Percentiles rank a stretch among this genome's conserved stretches.
phyloP scores from a whole-genome alignment of 768 basidiomycete genomes.

The Pseudohyphozyma bogoriensis region DNA sequence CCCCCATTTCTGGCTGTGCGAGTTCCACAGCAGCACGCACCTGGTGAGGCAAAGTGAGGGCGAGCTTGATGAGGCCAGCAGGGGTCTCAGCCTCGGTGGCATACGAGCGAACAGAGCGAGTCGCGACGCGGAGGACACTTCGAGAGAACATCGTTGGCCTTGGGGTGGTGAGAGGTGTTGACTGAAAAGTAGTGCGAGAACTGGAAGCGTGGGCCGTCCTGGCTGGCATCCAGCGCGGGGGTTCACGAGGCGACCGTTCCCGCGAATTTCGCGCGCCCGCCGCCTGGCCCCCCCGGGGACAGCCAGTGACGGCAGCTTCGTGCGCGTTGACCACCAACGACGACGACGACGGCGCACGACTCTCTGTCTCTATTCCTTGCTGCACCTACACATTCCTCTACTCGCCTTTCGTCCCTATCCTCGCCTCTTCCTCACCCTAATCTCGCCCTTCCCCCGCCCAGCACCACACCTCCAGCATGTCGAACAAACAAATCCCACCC shows the following conservation, averaged over 20 bases:
- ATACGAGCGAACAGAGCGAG: not conserved
- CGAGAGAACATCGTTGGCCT: conserved; percentile 4
- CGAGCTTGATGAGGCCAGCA: conserved; percentile 75
- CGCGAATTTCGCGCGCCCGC: too few species aligned
- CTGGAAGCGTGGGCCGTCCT: too few species aligned
- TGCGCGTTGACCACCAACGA: too few species aligned
- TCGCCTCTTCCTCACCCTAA: not conserved
- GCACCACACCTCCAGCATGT: not conserved
- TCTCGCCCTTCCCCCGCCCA: not conserved
- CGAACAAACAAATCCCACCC: conserved; percentile 11
- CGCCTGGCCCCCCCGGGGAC: too few species aligned
- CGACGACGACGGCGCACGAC: too few species aligned
- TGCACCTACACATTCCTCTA: not conserved
- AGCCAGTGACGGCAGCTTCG: too few species aligned
- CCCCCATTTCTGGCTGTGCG: not conserved
- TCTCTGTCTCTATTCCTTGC: not conserved
- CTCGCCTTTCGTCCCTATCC: not conserved
- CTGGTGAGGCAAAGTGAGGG: conserved; percentile 89
- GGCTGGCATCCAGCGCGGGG: too few species aligned
- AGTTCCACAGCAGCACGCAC: conserved; percentile 41
- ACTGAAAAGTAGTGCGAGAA: too few species aligned
- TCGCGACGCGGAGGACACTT: conserved; percentile 4
- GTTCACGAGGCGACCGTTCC: too few species aligned
- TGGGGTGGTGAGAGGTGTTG: not conserved
- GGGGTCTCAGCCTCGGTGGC: conserved; percentile 58